Evolutionary conservation across 73 alveolate species (phyloP).

Genomic region (Paramecium pentaurelia): DNA sequence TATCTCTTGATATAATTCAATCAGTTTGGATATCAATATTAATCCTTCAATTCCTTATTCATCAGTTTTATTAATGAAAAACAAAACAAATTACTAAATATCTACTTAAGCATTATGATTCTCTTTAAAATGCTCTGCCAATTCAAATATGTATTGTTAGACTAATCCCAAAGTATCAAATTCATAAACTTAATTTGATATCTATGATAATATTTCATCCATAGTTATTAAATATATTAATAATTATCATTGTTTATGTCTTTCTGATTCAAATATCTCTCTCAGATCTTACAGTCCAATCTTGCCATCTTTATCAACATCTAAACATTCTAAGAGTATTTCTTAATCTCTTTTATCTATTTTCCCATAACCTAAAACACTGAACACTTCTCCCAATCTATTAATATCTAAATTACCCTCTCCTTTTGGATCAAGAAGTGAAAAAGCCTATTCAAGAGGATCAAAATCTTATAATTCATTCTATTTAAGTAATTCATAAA

Average conservation of each 20-base stretch:
- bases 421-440: conserved; percentile 46
- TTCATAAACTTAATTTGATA: neutral
- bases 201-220: neutral
- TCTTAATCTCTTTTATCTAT: conserved; percentile 49
- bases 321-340: conserved; percentile 46
- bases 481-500: conserved; percentile 47
- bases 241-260: neutral
- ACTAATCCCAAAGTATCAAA: neutral
- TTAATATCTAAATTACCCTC: conserved; percentile 46
- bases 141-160: conserved; percentile 35
- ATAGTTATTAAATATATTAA: neutral
- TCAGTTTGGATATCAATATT: neutral
- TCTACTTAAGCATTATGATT: neutral
- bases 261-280: conserved; percentile 55
- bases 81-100: neutral
- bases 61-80: neutral
- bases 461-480: conserved; percentile 58
- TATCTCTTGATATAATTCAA: neutral
- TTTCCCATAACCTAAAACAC: conserved; percentile 52
- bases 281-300: conserved; percentile 50
- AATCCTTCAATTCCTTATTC: conserved; percentile 32
- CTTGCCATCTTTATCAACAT: conserved; percentile 56
- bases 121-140: neutral
- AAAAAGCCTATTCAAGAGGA: conserved; percentile 57
- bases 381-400: conserved; percentile 50